Conservation (phyloP, 805 yeast species). For the Torulaspora indica region DNA sequence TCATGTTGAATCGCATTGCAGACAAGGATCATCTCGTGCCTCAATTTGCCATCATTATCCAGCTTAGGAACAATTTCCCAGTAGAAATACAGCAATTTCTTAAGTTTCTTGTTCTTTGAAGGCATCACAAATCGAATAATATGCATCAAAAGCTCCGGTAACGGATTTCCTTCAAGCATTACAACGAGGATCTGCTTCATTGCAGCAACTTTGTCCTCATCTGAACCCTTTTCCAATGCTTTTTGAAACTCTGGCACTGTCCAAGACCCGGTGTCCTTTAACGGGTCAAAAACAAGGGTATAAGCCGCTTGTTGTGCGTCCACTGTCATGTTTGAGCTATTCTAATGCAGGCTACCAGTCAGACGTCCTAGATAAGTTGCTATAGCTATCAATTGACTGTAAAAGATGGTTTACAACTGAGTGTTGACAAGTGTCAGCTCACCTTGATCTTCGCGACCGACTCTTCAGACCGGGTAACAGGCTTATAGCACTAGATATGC, state of each 20-base stretch:
- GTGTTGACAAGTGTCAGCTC: not conserved
- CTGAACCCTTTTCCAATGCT: conserved; percentile 81
- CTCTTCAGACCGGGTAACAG: not conserved
- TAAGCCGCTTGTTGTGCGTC: conserved; percentile 46
- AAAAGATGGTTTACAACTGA: not conserved
- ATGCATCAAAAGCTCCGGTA: conserved; percentile 93
- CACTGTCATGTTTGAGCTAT: conserved; percentile 17
- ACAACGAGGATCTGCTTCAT: conserved; percentile 84
- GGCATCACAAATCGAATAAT: conserved; percentile 98
- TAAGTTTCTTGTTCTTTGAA: conserved; percentile 80
- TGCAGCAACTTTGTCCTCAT: conserved; percentile 79
- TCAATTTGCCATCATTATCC: conserved; percentile 82
- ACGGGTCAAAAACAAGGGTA: conserved; percentile 75
- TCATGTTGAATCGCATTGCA: conserved; percentile 98
- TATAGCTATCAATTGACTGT: not conserved
- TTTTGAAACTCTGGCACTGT: conserved; percentile 69
- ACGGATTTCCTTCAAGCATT: conserved; percentile 87
- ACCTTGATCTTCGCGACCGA: not conserved
- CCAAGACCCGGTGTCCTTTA: conserved; percentile 53
- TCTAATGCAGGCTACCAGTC: not conserved
- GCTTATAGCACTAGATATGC: not conserved
- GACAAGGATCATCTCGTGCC: conserved; percentile 97
- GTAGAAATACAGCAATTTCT: conserved; percentile 87
- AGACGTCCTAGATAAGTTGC: conserved; percentile 1
- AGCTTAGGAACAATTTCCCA: conserved; percentile 98